Evolutionary conservation across 495 filamentous ascomycete species (phyloP), one percentile per base, ranked within the genome.

Genomic region (Penicillium crystallinum): DNA sequence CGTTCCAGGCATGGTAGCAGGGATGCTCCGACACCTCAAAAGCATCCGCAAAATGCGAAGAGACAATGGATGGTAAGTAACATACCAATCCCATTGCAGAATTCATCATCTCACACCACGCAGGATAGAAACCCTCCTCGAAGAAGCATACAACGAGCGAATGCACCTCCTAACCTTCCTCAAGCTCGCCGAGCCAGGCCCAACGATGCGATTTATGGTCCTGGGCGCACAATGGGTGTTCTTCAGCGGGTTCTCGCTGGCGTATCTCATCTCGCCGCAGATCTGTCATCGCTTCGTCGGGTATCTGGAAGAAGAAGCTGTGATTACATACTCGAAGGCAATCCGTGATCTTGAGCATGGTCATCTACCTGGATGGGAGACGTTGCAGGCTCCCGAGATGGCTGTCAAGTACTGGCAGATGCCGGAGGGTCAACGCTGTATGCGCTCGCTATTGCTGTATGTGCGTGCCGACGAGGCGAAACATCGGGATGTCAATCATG

Each of bases 281-380:
- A 92, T 88, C 54, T 90, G 85, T 58, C 92, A 97, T 67, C 88
- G 92, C 40, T 97, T 97, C 67, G 91, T 96, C 45, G 92, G 91
- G 1, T 96, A 96, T 60, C 79, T 96, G 30, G 92, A 96, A 66
- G 91, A 96, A 70, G 91, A 96, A 65, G 92, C 92, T 2, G 90
- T 96, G 3, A 79, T 95, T 57, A 97, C 92, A 3, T 96, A 97
- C 74, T 88, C 88, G 0, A 81, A 89, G 11, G 83, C 84, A 52
- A 88, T 97, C 60, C 63, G 76, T 19, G 92, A 96, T 59, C 77
- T 96, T 17, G 92, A 97, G 34, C 76, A 78, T 6, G 91, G 90
- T 18, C 80, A 78, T 55, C 76, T 96, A 7, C 89, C 89, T 3
- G 79, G 82, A 56, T 97, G 92, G 91, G 73, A 81, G 38, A 78